Evolutionary conservation across 176 grass and related monocot species (phyloP), one percentile per base, ranked within the genome.

Genomic region (Hordeum marinum): DNA sequence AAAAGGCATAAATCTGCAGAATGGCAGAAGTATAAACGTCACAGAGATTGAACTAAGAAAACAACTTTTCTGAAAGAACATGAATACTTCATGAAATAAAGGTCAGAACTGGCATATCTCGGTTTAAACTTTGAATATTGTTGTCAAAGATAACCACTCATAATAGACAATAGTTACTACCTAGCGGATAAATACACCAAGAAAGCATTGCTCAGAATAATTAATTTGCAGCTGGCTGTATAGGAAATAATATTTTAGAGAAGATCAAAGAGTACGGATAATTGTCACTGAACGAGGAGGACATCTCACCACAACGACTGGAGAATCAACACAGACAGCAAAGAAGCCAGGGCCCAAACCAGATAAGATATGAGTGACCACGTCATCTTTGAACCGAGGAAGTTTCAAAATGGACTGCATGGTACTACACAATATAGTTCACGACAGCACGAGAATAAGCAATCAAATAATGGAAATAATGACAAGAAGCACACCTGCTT

Each of bases 251-350:
- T 54, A 45, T 61, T 52, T 77, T 26, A 23, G 41, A 88, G 6
- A 45, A 43, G 25, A 77, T 20, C 15, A n/a, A 7, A 37, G 1
- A 65, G 26, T 15, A 66, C 25, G 54, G 50, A 66, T 36, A 79
- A 72, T 62, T 79, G 55, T 15, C 4, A 25, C 32, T 23, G 58
- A 39, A 48, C 12, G 34, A 2, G 9, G 7, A 70, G 68, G 27
- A 35, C 57, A 91, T 85, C 83, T 90, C 76, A 98, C 96, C 86
- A 95, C 93, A 79, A 94, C 93, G 46, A 98, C 89, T 23, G 93
- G 96, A 87, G 96, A 95, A 85, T 91, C 96, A 74, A 95, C 72
- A 85, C 95, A 95, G 15, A 98, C 96, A 80, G 96, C 96, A 61
- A 98, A 98, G 83, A 98, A 93, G 20, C 87, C 91, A 65, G 93